Evolutionary conservation across 2,329 filamentous ascomycete genomes (phyloP).

Genomic region (Pyrenochaeta sp.): DNA sequence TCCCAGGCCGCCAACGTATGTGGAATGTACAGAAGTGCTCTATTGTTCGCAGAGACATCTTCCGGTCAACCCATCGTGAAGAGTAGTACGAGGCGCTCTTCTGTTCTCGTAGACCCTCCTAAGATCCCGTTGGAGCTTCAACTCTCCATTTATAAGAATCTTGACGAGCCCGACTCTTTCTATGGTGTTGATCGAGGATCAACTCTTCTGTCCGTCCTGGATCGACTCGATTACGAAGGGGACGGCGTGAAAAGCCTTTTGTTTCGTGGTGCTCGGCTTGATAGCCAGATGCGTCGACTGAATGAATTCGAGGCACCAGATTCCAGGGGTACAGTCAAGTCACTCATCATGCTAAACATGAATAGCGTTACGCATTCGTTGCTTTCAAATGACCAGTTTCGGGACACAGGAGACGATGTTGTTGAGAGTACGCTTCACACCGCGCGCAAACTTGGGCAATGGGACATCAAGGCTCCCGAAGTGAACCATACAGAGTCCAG

Average conservation of each 20-base stretch:
- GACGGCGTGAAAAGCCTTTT: slow-evolving; percentile 87
- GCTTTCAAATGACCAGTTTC: slow-evolving; percentile 70
- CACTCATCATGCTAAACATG: slow-evolving; percentile 81
- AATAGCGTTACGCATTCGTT: slow-evolving; percentile 86
- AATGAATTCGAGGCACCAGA: slow-evolving; percentile 67
- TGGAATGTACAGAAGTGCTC: slow-evolving; percentile 84
- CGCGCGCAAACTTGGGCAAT: slow-evolving; percentile 84
- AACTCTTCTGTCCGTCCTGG: slow-evolving; percentile 78
- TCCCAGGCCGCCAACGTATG: slow-evolving; percentile 78
- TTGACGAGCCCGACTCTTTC: slow-evolving; percentile 95
- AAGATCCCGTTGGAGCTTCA: slow-evolving; percentile 71
- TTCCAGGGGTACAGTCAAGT: slow-evolving; percentile 74
- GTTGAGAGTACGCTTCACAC: slow-evolving; percentile 79
- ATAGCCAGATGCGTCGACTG: slow-evolving; percentile 76
- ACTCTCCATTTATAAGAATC: slow-evolving; percentile 84
- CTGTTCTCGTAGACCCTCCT: slow-evolving; percentile 57
- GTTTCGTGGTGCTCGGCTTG: slow-evolving; percentile 89
- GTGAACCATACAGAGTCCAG: slow-evolving; percentile 69
- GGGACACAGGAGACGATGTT: slow-evolving; percentile 65
- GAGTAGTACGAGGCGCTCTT: slow-evolving; percentile 70
- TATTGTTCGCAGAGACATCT: slow-evolving; percentile 82
- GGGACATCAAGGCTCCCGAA: slow-evolving; percentile 83
- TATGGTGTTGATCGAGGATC: slow-evolving; percentile 86
- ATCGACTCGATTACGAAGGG: slow-evolving; percentile 86
- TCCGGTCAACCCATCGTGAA: slow-evolving; percentile 60